These are phyloP conservation scores for Golubevia pallescens DNA, from an alignment of 1,284 basidiomycete genomes.

Conservation along the genomic window DNA sequence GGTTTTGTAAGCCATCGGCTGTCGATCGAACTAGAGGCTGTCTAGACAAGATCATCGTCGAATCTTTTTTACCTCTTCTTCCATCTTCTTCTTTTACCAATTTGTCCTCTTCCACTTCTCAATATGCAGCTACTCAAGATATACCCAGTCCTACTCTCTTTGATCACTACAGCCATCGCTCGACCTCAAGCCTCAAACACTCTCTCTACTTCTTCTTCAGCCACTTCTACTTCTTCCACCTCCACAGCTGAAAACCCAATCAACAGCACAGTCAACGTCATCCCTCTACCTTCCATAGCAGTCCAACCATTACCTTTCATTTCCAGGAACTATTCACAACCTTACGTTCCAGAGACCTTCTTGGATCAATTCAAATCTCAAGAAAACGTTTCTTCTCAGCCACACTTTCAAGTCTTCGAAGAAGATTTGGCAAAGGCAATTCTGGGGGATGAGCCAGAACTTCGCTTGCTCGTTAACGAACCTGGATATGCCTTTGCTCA, in stretches of 20 bases:
- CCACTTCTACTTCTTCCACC: not conserved
- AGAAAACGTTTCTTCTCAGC: not conserved
- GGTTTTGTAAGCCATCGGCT: too few species aligned
- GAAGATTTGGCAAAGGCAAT: not conserved
- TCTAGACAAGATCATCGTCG: too few species aligned
- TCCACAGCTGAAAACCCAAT: too few species aligned
- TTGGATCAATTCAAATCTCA: not conserved
- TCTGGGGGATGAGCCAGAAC: not conserved
- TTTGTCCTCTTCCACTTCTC: too few species aligned
- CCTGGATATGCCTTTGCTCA: constrained; percentile 19
- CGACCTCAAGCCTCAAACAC: not conserved
- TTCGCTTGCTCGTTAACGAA: constrained; percentile 7
- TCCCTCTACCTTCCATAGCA: not conserved
- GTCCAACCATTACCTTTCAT: not conserved
- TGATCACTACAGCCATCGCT: not conserved
- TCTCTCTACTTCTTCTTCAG: constrained; percentile 1
- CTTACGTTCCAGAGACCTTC: not conserved
- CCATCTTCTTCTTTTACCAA: too few species aligned
- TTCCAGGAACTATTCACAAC: not conserved
- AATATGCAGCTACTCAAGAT: not conserved
- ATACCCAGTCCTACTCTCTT: not conserved
- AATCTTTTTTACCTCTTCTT: too few species aligned
- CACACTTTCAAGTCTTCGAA: constrained; percentile 5
- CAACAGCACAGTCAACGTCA: not conserved
- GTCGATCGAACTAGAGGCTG: too few species aligned